phyloP scores from a whole-genome alignment of 2,329 filamentous ascomycete genomes.

The Aspergillus arachidicola region DNA sequence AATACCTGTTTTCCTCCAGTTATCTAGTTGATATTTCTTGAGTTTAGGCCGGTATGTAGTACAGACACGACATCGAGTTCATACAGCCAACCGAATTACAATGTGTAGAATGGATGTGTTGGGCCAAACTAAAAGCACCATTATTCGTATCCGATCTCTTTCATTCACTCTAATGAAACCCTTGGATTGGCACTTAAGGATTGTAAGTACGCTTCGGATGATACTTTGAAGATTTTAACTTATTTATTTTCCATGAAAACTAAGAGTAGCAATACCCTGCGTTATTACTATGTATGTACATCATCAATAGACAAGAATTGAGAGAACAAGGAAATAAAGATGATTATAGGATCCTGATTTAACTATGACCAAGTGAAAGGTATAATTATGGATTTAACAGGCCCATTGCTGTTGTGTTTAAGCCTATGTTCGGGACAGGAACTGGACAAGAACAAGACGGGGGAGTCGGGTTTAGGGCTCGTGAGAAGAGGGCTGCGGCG shows the following conservation, averaged over 20 bases:
- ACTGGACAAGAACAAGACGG: constrained; percentile 14
- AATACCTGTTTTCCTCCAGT: background rate
- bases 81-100: background rate
- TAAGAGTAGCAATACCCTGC: background rate
- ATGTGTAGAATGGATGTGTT: background rate
- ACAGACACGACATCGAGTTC: background rate
- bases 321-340: background rate
- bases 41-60: background rate
- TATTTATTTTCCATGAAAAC: background rate
- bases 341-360: background rate
- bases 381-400: background rate
- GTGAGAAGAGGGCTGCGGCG: constrained; percentile 19
- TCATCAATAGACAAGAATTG: background rate
- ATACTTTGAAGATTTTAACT: background rate
- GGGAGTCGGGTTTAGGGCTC: constrained; percentile 9
- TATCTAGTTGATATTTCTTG: background rate
- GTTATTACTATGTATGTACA: background rate
- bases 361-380: background rate
- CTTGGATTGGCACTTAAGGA: background rate
- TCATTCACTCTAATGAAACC: background rate
- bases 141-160: background rate
- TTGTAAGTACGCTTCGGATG: background rate
- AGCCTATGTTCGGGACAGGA: background rate
- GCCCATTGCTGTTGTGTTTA: background rate
- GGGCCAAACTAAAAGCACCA: background rate